A percentile compares a stretch with the other conserved stretches of the same genome.
Evolutionary conservation across 805 yeast genomes (phyloP).

Genomic region (Saturnispora gosingensis): DNA sequence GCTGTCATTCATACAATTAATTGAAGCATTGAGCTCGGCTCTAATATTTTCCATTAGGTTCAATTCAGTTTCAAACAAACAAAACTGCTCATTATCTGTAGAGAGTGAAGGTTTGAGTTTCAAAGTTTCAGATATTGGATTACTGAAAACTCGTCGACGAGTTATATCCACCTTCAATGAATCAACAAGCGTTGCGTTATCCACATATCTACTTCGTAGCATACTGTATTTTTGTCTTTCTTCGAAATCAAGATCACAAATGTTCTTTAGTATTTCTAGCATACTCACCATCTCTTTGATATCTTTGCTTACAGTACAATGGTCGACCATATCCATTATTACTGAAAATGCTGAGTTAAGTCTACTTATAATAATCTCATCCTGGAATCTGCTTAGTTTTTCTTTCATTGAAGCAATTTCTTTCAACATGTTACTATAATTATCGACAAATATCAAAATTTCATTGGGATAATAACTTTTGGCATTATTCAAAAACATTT

Average conservation of each 20-base stretch:
- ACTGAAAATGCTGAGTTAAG: conserved; percentile 48
- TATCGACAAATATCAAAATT: conserved; percentile 26
- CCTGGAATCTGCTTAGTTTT: conserved; percentile 34
- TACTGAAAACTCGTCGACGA: conserved; percentile 9
- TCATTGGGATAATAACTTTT: conserved; percentile 25
- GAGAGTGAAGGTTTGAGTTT: background rate
- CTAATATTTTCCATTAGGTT: conserved; percentile 9
- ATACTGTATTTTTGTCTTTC: conserved; percentile 2
- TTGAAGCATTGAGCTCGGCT: background rate
- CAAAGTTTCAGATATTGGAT: conserved; percentile 6
- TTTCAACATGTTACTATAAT: conserved; percentile 31
- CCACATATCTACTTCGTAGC: background rate
- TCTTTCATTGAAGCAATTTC: conserved; percentile 34
- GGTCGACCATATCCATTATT: conserved; percentile 31
- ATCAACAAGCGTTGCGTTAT: background rate
- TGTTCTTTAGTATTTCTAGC: conserved; percentile 8
- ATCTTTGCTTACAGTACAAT: conserved; percentile 7
- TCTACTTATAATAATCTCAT: conserved; percentile 40
- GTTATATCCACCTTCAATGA: background rate
- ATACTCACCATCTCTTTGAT: background rate
- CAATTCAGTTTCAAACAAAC: conserved; percentile 6
- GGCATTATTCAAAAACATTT: conserved; percentile 31
- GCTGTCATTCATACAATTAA: conserved; percentile 18
- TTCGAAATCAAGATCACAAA: conserved; percentile 2
- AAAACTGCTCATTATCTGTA: background rate